phyloP scores from a whole-genome alignment of 805 yeast genomes.

The Nakazawaea ernobii region DNA sequence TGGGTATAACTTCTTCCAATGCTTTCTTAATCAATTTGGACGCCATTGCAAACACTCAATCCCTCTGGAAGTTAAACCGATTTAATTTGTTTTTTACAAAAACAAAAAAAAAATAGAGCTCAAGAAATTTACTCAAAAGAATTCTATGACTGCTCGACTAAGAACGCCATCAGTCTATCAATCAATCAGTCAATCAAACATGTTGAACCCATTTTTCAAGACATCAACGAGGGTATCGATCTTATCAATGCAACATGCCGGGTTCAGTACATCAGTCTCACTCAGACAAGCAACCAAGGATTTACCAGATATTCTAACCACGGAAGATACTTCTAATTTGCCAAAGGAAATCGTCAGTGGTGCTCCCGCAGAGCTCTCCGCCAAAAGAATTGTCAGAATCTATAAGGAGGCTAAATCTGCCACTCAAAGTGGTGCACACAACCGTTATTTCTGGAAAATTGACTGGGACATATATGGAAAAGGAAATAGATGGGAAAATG shows the following conservation, averaged over 20 bases:
- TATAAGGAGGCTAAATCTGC: slow-evolving; percentile 75
- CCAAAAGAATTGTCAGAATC: slow-evolving; percentile 67
- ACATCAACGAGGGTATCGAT: not conserved
- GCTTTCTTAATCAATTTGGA: slow-evolving; percentile 27
- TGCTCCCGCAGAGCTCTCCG: slow-evolving; percentile 62
- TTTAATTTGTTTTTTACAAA: too few relatives aligned
- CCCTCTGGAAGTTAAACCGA: not conserved
- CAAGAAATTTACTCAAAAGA: too few relatives aligned
- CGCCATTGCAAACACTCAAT: slow-evolving; percentile 19
- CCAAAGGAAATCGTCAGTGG: slow-evolving; percentile 66
- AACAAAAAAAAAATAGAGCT: too few relatives aligned
- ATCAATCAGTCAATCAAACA: not conserved
- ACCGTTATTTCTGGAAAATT: slow-evolving; percentile 58
- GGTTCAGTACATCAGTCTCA: not conserved
- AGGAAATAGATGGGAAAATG: slow-evolving; percentile 86
- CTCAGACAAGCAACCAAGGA: not conserved
- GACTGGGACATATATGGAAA: slow-evolving; percentile 80
- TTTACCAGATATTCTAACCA: slow-evolving; percentile 9
- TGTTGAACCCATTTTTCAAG: not conserved
- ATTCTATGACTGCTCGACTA: too few relatives aligned
- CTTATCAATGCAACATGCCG: not conserved
- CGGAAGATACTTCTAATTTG: slow-evolving; percentile 20
- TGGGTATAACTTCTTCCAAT: slow-evolving; percentile 46
- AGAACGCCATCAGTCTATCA: too few relatives aligned
- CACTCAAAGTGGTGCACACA: slow-evolving; percentile 64